Percentiles rank a stretch among this genome's conserved stretches.
phyloP scores from a whole-genome alignment of 257 asterid species.

The Coffea eugenioides region DNA sequence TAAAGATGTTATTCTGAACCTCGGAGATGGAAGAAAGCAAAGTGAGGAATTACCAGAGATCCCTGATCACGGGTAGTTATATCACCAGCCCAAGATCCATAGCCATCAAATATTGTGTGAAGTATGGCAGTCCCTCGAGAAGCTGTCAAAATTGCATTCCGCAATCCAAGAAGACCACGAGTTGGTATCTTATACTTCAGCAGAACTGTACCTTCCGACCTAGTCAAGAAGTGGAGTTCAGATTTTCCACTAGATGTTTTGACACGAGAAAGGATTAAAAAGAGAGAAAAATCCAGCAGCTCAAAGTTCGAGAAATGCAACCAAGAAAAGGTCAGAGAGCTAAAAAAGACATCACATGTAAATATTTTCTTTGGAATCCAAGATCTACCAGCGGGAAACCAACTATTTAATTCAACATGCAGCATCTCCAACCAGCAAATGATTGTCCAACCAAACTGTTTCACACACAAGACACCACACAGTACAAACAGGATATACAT shows the following conservation, averaged over 20 bases:
- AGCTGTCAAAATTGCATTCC: conserved; percentile 87
- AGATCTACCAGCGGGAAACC: background rate
- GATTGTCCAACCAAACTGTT: background rate
- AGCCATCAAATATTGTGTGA: conserved; percentile 85
- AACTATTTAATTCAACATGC: background rate
- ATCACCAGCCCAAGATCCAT: conserved; percentile 97
- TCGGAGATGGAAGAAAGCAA: background rate
- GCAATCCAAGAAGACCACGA: conserved; percentile 89
- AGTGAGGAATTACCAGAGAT: conserved; percentile 63
- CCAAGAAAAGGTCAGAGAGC: background rate
- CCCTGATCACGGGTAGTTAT: conserved; percentile 92
- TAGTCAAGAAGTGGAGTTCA: conserved; percentile 22
- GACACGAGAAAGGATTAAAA: conserved; percentile 3
- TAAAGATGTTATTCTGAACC: background rate
- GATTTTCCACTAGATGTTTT: conserved; percentile 17
- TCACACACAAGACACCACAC: background rate
- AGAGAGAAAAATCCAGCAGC: background rate
- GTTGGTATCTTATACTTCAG: conserved; percentile 92
- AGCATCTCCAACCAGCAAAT: background rate
- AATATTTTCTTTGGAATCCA: background rate
- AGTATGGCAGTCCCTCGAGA: conserved; percentile 95
- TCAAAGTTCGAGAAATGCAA: background rate
- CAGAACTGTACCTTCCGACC: conserved; percentile 76
- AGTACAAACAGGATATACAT: background rate
- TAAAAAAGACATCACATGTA: background rate